Evolutionary conservation across 2,329 filamentous ascomycete species (phyloP).

Genomic region (Monosporascus sp.): DNA sequence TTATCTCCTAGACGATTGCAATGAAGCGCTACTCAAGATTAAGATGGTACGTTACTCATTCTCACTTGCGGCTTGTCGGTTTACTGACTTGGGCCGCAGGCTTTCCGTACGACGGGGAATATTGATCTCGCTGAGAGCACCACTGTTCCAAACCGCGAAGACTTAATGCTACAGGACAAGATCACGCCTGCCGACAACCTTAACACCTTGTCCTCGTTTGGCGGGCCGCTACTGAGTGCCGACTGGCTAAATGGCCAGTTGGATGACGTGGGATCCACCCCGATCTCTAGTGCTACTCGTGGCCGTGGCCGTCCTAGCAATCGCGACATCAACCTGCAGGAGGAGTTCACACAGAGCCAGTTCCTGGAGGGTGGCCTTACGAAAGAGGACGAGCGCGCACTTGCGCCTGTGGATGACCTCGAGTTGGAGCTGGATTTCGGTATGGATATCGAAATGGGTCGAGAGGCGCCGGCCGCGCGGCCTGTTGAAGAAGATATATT

Average conservation of each 20-base stretch:
- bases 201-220: conserved; percentile 46
- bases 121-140: conserved; percentile 88
- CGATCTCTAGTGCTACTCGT: conserved; percentile 52
- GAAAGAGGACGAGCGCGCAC: conserved; percentile 51
- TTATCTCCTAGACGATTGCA: conserved; percentile 94
- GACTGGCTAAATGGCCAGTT: conserved; percentile 76
- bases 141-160: conserved; percentile 75
- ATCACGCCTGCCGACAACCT: conserved; percentile 87
- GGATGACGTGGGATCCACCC: conserved; percentile 53
- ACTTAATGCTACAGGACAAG: conserved; percentile 82
- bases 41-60: conserved; percentile 67
- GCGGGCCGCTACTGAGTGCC: conserved; percentile 72
- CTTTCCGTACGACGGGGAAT: conserved; percentile 89
- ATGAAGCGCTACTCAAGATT: conserved; percentile 94
- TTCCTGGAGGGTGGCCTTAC: conserved; percentile 65
- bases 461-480: conserved; percentile 69
- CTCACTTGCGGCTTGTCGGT: background rate
- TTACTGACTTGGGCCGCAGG: conserved; percentile 49
- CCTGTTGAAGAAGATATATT: conserved; percentile 66
- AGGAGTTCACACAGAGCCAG: conserved; percentile 71
- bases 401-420: conserved; percentile 59
- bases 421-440: conserved; percentile 72
- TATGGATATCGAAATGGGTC: conserved; percentile 80
- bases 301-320: conserved; percentile 40
- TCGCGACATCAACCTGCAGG: conserved; percentile 63